Evolutionary conservation across 1,139 yeast genomes (phyloP), one percentile per base, ranked within the genome.

Genomic region (Blastobotrys buckinghamii): DNA sequence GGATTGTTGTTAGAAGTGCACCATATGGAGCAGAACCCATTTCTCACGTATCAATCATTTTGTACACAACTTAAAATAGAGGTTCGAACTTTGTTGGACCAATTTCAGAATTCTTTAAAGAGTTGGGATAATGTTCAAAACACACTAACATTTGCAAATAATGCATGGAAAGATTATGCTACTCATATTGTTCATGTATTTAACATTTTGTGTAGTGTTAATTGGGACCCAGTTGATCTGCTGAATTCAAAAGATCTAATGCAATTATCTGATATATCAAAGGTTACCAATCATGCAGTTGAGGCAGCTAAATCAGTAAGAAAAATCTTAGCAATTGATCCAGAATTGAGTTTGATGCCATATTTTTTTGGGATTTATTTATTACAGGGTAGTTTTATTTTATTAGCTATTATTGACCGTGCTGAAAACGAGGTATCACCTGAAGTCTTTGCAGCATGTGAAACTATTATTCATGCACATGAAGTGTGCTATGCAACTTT

Each of bases 291-390:
- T 36, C 62, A 61, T 42, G 65, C 65, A 13, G 55, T 63, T 20
- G 26, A 56, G 4, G 64, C 61, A 9, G 65, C 65, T 7, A 58
- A 60, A 39, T 53, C 62, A 4, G 56, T 59, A n/a, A 53, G 59
- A 32, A 50, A 59, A 34, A 55, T 62, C n/a, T 50, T 64, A 26
- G 39, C 58, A 7, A 53, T 59, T 29, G 69, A 65, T 42, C 63
- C 66, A 0, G 68, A 64, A 34, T 44, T 65, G 37, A 56, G 53
- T 53, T 55, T 63, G 35, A 62, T 65, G 65, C 68, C 68, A 4
- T 64, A 63, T 49, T 65, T 65, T 51, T 57, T 60, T 42, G 69
- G 66, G 17, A 60, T 63, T 27, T 63, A 65, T 37, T 52, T 64
- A 15, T 50, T 64, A 22, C 67, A 63, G 39, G 67, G 67, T 10